These are phyloP conservation scores for Clarireedia hainanense DNA, from an alignment of 2,329 filamentous ascomycete species.

Conservation along the genomic window DNA sequence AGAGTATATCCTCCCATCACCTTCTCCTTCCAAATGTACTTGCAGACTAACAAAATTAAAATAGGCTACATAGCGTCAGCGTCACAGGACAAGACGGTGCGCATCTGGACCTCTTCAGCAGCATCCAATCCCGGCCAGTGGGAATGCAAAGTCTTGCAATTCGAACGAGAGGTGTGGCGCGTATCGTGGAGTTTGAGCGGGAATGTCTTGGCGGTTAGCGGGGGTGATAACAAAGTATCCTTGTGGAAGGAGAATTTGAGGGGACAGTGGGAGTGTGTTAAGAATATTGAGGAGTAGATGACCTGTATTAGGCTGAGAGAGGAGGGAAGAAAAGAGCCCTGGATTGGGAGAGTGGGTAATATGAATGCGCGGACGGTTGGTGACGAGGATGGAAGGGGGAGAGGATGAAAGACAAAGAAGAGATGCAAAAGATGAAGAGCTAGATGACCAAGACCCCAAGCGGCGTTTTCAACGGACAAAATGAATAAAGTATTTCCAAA, in stretches of 20 bases:
- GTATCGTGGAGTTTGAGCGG: slow-evolving; percentile 97
- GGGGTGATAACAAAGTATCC: slow-evolving; percentile 92
- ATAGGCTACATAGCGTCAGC: slow-evolving; percentile 87
- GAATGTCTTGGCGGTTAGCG: slow-evolving; percentile 89
- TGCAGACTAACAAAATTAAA: not conserved
- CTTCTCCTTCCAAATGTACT: not conserved
- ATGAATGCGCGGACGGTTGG: not conserved
- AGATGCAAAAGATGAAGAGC: too few relatives aligned
- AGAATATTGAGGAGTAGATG: slow-evolving; percentile 80
- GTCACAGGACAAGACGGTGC: slow-evolving; percentile 92
- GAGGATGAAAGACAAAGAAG: not conserved
- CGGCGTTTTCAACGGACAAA: too few relatives aligned
- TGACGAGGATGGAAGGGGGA: not conserved
- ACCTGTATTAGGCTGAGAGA: not conserved
- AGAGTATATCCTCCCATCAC: slow-evolving; percentile 30
- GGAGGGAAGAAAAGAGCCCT: not conserved
- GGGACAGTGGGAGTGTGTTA: slow-evolving; percentile 95
- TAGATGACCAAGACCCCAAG: too few relatives aligned
- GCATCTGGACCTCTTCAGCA: slow-evolving; percentile 84
- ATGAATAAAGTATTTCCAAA: too few relatives aligned
- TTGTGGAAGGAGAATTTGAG: slow-evolving; percentile 98
- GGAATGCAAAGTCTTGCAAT: slow-evolving; percentile 77
- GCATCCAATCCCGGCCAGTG: slow-evolving; percentile 59
- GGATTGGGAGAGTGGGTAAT: not conserved
- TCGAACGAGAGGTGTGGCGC: slow-evolving; percentile 87